phyloP scores from a whole-genome alignment of 768 basidiomycete genomes.

The Infundibulicybe gibba region DNA sequence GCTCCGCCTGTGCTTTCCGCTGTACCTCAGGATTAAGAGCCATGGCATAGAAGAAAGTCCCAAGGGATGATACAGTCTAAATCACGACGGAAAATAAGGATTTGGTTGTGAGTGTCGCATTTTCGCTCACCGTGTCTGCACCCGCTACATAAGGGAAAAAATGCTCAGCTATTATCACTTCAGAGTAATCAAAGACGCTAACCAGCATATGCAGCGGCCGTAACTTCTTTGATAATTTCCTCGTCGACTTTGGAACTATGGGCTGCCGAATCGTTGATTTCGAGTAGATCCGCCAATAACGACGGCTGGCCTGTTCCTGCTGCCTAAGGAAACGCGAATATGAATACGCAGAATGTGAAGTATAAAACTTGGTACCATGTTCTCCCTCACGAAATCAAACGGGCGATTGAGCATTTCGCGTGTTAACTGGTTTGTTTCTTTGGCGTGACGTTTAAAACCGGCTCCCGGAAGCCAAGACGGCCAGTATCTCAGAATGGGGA shows the following conservation, averaged over 20 bases:
- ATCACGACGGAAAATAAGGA: neutral
- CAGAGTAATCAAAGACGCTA: neutral
- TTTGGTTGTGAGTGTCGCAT: neutral
- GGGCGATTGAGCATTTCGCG: constrained; percentile 12
- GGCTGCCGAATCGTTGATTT: neutral
- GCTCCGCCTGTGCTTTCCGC: neutral
- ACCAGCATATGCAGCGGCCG: constrained; percentile 13
- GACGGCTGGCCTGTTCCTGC: constrained; percentile 4
- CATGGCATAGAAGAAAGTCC: constrained; percentile 1
- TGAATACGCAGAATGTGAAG: neutral
- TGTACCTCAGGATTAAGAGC: constrained; percentile 2
- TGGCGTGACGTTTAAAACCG: constrained; percentile 16
- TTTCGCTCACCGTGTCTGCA: neutral
- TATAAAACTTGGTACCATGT: constrained; percentile 2
- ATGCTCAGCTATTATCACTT: too few relatives aligned
- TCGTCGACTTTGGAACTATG: neutral
- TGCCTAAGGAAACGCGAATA: neutral
- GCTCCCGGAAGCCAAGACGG: constrained; percentile 34
- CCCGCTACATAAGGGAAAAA: neutral
- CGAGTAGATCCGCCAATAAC: constrained; percentile 7
- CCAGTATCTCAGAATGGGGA: constrained; percentile 27
- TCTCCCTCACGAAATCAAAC: constrained; percentile 9
- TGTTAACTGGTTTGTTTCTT: constrained; percentile 4
- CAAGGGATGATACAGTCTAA: neutral
- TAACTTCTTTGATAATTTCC: constrained; percentile 10